Conservation (phyloP, 495 filamentous ascomycete genomes). For the Evernia prunastri region DNA sequence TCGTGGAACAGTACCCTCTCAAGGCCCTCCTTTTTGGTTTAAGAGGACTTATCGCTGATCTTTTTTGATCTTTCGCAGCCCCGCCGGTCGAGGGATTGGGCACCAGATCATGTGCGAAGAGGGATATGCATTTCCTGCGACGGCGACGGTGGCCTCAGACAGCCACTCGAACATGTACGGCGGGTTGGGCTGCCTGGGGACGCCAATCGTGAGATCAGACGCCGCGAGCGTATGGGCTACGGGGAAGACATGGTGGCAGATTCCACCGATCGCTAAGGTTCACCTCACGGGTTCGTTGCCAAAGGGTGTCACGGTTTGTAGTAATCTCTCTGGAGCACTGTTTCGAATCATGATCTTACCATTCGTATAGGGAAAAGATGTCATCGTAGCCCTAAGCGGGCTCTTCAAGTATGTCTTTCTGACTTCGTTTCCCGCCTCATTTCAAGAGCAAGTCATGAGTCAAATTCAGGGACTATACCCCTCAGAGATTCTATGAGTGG, state of each 20-base stretch:
- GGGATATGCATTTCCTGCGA: conserved; percentile 77
- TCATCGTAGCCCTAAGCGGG: conserved; percentile 84
- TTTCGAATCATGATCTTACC: too few relatives aligned
- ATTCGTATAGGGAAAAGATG: conserved; percentile 59
- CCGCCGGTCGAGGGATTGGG: conserved; percentile 75
- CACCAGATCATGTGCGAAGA: conserved; percentile 90
- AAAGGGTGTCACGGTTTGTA: conserved; percentile 67
- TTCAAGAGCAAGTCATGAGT: too few relatives aligned
- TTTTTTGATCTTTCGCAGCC: conserved; percentile 26
- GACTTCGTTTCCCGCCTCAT: too few relatives aligned
- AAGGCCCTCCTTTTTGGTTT: too few relatives aligned
- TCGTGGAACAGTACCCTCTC: too few relatives aligned
- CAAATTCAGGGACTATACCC: too few relatives aligned
- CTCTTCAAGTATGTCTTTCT: conserved; percentile 55
- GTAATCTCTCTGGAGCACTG: too few relatives aligned
- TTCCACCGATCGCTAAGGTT: conserved; percentile 78
- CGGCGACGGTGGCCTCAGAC: conserved; percentile 55
- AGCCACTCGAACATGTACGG: conserved; percentile 76
- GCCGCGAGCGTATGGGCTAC: conserved; percentile 85
- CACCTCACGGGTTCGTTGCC: conserved; percentile 71
- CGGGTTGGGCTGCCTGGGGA: conserved; percentile 69
- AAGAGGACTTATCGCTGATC: neutral
- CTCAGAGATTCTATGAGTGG: too few relatives aligned
- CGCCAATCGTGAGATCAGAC: conserved; percentile 80
- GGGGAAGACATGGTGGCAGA: conserved; percentile 79